Evolutionary conservation across 1,284 basidiomycete genomes (phyloP), one percentile per base, ranked within the genome.

Genomic region (Puccinia horiana): DNA sequence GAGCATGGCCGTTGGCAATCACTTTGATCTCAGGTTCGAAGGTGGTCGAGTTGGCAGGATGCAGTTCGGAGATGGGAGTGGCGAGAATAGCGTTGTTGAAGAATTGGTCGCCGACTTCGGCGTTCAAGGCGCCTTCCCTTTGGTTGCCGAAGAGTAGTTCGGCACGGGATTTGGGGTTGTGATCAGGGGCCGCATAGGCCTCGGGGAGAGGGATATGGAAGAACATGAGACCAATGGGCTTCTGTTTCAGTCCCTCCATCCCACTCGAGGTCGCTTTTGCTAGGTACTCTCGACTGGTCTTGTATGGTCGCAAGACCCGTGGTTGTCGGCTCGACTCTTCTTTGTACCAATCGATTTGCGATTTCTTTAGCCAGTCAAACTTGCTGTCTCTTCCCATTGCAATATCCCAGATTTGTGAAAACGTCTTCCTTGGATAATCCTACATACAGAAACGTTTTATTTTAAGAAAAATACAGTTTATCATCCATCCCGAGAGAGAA

Each of bases 131-230:
- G 0, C 78, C 82, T 83, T 86, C 85, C 8, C 83, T 76, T 32
- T 84, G 80, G 16, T 82, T 81, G 20, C 86, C 86, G 1, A 84
- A 67, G 0, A 82, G 23, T 29, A 85, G 26, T 58, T 69, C 77
- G 18, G 44, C 29, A 29, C 78, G 82, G 12, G 79, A 58, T 14
- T 32, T 49, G 52, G 35, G 74, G 67, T 84, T 80, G 5, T 44
- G 63, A n/a, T 67, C 83, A 0, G 83, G 82, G 0, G 56, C 76
- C 23, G 83, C 84, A 75, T 84, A 85, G 1, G 85, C 85, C 81
- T 87, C 86, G 3, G 86, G 86, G 0, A 86, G 58, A 2, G 86
- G 86, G 54, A 87, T 87, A 76, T 87, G 86, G 82, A 85, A 84
- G 67, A 86, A 86, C 11, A 86, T 81, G 5, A 87, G 61, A 6